Evolutionary conservation across 345 rosid genomes (phyloP), one percentile per base, ranked within the genome.

Genomic region (Brassica juncea): DNA sequence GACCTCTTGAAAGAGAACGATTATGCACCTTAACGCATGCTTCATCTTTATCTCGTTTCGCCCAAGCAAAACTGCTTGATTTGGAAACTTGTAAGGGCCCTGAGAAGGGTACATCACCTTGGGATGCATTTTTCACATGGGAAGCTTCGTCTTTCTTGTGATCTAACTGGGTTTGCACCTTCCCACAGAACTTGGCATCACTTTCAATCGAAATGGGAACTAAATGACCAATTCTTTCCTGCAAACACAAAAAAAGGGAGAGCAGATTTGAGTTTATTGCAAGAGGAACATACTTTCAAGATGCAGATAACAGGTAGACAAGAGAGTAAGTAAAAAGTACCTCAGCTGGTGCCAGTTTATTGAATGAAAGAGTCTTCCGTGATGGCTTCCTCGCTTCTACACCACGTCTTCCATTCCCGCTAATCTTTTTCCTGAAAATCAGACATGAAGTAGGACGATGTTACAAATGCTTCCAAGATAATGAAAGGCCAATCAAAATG

Each of bases 31-130:
- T 86, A 74, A 58, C 30, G 30, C 30, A 67, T 76, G 84, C 83
- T 16, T 90, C 90, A 70, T 88, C 93, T 76, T 86, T 95, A 80
- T 81, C 85, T 66, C 94, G 85, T 84, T 84, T 93, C 28, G 93
- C 99, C 99, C 99, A 93, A 59, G 94, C 93, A 85, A 94, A 94
- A 79, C 98, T 97, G 79, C 89, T 90, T 37, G 98, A 94, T 27
- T 85, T 77, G 62, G 97, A 85, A 74, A 94, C 92, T 84, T 91
- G 95, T 62, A 93, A 83, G 27, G 96, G 98, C 57, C 96, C 96
- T 49, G 98, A 91, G 81, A 89, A 93, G 66, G 94, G 98, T 79
- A 89, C 80, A 75, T 95, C 98, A 42, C 94, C 96, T 66, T 89
- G 94, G n/a, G 98, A 91, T 73, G 92, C 88, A 84, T 91, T 91